Percentiles rank a stretch among this genome's conserved stretches.
These are phyloP conservation scores for Microthyrium microscopicum DNA, from an alignment of 2,329 filamentous ascomycete species.

Conservation along the genomic window DNA sequence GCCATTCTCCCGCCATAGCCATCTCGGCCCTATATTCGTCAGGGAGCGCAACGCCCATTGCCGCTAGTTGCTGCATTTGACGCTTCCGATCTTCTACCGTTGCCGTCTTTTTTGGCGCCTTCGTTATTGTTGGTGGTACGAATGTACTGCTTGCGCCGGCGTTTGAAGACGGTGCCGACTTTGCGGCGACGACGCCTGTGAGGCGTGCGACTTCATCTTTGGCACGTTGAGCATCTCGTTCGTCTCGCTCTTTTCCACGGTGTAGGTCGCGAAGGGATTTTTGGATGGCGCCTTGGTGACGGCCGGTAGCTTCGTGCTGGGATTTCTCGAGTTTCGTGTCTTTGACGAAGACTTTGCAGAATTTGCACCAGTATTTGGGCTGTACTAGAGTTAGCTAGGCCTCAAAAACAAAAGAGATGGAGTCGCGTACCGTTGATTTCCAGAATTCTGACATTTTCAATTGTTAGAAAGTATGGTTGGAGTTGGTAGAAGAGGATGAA, in stretches of 20 bases:
- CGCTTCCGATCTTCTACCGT: conserved; percentile 55
- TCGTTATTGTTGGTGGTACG: conserved; percentile 7
- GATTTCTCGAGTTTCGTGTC: conserved; percentile 81
- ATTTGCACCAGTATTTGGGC: conserved; percentile 96
- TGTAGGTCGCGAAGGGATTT: conserved; percentile 82
- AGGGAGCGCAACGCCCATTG: conserved; percentile 73
- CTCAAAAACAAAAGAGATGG: not conserved
- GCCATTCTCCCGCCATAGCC: conserved; percentile 83
- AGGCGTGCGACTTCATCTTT: conserved; percentile 73
- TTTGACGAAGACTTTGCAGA: conserved; percentile 77
- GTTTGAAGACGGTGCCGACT: conserved; percentile 17
- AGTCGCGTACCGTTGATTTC: conserved; percentile 62
- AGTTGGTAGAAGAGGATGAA: too few relatives aligned
- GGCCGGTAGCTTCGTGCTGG: conserved; percentile 76
- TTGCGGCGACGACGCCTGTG: conserved; percentile 52
- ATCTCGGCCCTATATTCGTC: conserved; percentile 62
- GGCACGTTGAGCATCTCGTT: conserved; percentile 66
- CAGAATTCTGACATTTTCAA: conserved; percentile 80
- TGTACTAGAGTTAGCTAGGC: too few relatives aligned
- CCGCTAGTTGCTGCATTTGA: conserved; percentile 76
- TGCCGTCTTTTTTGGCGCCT: conserved; percentile 19
- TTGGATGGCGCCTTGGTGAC: conserved; percentile 74
- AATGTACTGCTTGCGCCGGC: too few relatives aligned
- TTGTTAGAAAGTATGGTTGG: not conserved
- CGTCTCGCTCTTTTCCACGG: conserved; percentile 62